Evolutionary conservation across 176 grass and related monocot genomes (phyloP).

Genomic region (Triticum turgidum): DNA sequence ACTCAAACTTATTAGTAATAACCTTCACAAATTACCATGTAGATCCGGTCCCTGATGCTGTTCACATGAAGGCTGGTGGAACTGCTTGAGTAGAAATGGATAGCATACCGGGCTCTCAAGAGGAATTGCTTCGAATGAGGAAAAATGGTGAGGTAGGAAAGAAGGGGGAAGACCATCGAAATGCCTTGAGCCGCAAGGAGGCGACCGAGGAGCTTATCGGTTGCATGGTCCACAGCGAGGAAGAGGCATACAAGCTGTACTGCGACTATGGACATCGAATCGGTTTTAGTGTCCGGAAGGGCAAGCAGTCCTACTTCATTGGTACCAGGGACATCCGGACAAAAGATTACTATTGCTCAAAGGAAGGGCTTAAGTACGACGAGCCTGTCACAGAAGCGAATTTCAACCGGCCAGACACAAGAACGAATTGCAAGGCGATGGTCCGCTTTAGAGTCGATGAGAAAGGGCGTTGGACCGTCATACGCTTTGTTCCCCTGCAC

Average conservation of each 20-base stretch:
- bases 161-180: constrained; percentile 41
- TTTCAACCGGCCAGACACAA: constrained; percentile 75
- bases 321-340: constrained; percentile 79
- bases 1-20: neutral
- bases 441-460: constrained; percentile 81
- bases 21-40: neutral
- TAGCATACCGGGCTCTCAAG: constrained; percentile 36
- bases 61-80: constrained; percentile 29
- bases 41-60: neutral
- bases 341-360: constrained; percentile 93
- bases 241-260: constrained; percentile 75
- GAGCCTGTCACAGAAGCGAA: constrained; percentile 76
- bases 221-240: constrained; percentile 71
- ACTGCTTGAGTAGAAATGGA: constrained; percentile 45
- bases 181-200: constrained; percentile 54
- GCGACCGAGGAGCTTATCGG: constrained; percentile 68
- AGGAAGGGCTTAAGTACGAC: constrained; percentile 88
- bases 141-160: constrained; percentile 50
- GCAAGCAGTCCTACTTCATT: constrained; percentile 84
- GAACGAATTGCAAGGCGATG: constrained; percentile 93
- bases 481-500: constrained; percentile 72
- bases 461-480: constrained; percentile 72
- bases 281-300: constrained; percentile 86
- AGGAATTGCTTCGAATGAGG: constrained; percentile 53
- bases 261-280: constrained; percentile 87